Evolutionary conservation across 768 basidiomycete species (phyloP), one percentile per base, ranked within the genome.

Genomic region (Auricularia auricula-judae): DNA sequence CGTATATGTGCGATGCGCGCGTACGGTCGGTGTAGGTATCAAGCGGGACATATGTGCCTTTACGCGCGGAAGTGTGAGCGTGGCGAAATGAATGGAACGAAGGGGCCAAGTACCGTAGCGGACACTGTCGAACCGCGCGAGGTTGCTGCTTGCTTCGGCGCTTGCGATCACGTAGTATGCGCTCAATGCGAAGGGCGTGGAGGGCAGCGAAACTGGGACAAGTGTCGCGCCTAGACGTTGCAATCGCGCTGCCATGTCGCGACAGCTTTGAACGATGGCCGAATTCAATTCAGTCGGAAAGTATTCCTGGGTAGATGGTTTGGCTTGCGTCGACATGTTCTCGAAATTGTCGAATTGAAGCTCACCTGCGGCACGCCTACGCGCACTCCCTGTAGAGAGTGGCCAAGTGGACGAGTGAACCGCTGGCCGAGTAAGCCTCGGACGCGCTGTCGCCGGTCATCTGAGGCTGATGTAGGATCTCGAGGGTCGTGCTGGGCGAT

Each of bases 141-240:
- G 77, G 71, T 95, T 97, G 65, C 92, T 94, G 66, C 90, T 89
- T 0, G 95, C 95, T 72, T 98, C 96, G 0, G 96, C 94, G 66
- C 87, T 90, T 1, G 96, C 90, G 16, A 98, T 81, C n/a, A 97
- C 91, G 71, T 98, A 98, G 77, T 98, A 98, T 12, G 93, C 89
- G 64, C 93, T 92, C 3, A 98, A 79, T 0, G 92, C 91, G 70
- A 88, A 89, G 1, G 72, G 74, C 0, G 84, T 84, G 2, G 78
- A 74, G 0, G 92, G 89, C 11, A 98, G 77, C 8, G 88, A 87
- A 0, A 98, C 85, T 0, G 92, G 82, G 1, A 84, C 74, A 36
- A 97, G 69, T 1, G 77, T 76, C 0, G 91, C 93, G 1, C 94
- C 94, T 1, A 77, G 77, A 0, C 72, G 63, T 64, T 76, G 62